phyloP scores from a whole-genome alignment of 306 rosid species.

The Pueraria montana region DNA sequence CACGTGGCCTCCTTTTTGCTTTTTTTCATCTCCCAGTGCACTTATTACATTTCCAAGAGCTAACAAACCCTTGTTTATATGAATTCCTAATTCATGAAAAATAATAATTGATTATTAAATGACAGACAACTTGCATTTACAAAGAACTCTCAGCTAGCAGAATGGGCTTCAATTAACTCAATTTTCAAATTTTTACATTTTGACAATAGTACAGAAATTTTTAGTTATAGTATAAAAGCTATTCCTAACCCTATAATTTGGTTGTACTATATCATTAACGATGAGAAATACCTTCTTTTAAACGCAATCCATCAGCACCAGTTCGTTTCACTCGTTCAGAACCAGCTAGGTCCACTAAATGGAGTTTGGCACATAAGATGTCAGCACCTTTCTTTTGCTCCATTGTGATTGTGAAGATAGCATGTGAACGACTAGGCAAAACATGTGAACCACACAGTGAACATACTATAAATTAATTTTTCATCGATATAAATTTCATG shows the following conservation, averaged over 20 bases:
- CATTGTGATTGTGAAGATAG: constrained; percentile 91
- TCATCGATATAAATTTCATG: constrained; percentile 45
- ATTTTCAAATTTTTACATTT: background rate
- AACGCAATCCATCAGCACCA: constrained; percentile 95
- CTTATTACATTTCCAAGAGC: constrained; percentile 98
- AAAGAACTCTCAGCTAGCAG: constrained; percentile 21
- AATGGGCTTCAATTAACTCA: constrained; percentile 15
- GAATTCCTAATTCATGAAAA: constrained; percentile 75
- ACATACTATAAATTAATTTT: constrained; percentile 15
- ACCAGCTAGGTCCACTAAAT: constrained; percentile 96
- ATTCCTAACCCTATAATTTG: background rate
- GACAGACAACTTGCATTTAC: constrained; percentile 27
- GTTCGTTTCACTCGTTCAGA: constrained; percentile 97
- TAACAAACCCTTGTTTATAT: constrained; percentile 91
- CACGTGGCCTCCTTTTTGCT: constrained; percentile 93
- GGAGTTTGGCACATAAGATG: constrained; percentile 87
- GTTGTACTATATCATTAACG: background rate
- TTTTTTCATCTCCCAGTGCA: constrained; percentile 97
- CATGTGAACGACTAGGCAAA: constrained; percentile 90
- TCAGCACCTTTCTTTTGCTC: constrained; percentile 97
- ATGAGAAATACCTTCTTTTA: constrained; percentile 84
- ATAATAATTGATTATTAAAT: constrained; percentile 11
- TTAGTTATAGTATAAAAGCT: background rate
- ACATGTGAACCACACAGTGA: constrained; percentile 16
- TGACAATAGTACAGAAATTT: background rate